Conservation (phyloP, 768 basidiomycete species). For the Trametes villosa region DNA sequence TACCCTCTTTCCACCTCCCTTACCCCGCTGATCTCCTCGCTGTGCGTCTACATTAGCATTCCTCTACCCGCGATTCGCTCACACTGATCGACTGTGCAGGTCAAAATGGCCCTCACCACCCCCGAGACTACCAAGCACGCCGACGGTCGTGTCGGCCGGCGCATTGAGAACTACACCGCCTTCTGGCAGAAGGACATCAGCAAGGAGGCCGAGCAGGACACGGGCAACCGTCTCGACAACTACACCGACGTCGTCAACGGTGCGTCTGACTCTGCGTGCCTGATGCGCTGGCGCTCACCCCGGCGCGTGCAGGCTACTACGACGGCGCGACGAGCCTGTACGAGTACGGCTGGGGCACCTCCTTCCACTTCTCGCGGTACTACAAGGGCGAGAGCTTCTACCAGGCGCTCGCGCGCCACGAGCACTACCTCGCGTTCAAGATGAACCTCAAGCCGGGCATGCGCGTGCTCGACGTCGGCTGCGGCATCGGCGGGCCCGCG, state of each 20-base stretch:
- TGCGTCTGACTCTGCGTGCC: conserved; percentile 38
- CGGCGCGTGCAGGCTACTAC: conserved; percentile 75
- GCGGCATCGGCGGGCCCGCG: conserved; percentile 97
- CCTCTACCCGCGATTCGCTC: too few species aligned
- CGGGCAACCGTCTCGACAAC: conserved; percentile 71
- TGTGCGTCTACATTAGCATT: too few species aligned
- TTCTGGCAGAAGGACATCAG: conserved; percentile 89
- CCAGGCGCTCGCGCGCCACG: conserved; percentile 86
- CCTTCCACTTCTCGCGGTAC: conserved; percentile 97
- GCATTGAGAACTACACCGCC: conserved; percentile 84
- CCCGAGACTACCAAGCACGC: conserved; percentile 26
- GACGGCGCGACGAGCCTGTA: conserved; percentile 96
- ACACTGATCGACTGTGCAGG: neutral
- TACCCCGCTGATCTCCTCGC: neutral
- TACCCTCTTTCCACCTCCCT: conserved; percentile 1
- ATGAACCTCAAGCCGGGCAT: conserved; percentile 88
- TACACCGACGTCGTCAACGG: conserved; percentile 96
- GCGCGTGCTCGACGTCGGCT: conserved; percentile 97
- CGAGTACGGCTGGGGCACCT: conserved; percentile 91
- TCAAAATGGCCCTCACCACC: conserved; percentile 22
- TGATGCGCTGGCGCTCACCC: neutral
- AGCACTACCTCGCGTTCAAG: conserved; percentile 92
- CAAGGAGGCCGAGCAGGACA: conserved; percentile 68
- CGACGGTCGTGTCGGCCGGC: conserved; percentile 49
- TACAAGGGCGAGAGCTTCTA: conserved; percentile 85